Evolutionary conservation across 768 basidiomycete genomes (phyloP).

Genomic region (Tylopilus intermedius): DNA sequence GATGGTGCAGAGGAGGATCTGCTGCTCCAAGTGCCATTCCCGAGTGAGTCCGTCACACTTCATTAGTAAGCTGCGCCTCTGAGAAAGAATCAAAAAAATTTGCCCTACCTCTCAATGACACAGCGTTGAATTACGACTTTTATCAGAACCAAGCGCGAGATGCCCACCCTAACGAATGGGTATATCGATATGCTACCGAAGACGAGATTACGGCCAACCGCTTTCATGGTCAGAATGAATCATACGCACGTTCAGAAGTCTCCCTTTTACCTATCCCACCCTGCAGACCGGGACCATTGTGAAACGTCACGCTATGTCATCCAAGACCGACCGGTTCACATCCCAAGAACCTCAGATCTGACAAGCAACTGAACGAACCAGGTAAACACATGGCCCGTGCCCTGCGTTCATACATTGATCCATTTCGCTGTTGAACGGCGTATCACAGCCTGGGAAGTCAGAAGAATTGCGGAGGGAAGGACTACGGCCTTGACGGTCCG

Average conservation of each 20-base stretch:
- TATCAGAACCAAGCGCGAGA: conserved; percentile 9
- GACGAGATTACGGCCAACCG: conserved; percentile 28
- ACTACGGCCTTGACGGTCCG: conserved; percentile 3
- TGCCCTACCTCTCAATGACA: neutral
- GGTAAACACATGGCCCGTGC: neutral
- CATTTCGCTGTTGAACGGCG: neutral
- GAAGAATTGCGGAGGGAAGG: conserved; percentile 5
- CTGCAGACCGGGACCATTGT: neutral
- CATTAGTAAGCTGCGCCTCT: neutral
- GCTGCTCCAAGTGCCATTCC: conserved; percentile 19
- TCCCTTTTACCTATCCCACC: neutral
- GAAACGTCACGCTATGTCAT: conserved; percentile 11
- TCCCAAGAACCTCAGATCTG: neutral
- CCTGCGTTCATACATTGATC: neutral
- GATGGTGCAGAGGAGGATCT: conserved; percentile 16
- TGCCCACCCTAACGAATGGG: conserved; percentile 17
- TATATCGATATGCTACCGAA: conserved; percentile 30
- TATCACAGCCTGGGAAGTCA: neutral
- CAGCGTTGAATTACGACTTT: conserved; percentile 20
- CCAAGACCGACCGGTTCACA: neutral
- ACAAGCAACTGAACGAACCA: neutral
- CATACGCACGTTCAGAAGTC: conserved; percentile 2
- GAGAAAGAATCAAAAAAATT: neutral
- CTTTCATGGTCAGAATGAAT: conserved; percentile 18
- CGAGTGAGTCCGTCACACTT: conserved; percentile 18